phyloP scores from a whole-genome alignment of 2,329 filamentous ascomycete genomes.

The Stenocarpella maydis region DNA sequence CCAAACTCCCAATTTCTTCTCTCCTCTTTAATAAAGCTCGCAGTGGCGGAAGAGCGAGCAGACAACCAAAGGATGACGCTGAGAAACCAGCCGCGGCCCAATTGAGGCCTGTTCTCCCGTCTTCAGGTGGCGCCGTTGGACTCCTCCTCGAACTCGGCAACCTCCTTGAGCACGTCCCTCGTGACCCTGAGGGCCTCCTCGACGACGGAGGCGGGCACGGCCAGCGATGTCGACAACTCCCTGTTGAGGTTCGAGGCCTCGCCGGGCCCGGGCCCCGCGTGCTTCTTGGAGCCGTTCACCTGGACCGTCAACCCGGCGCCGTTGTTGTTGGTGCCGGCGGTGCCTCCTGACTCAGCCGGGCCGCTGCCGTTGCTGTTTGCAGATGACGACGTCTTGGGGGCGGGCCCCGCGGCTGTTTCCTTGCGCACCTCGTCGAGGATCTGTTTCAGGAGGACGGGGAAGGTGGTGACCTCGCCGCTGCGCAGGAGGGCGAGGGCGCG shows the following conservation, averaged over 20 bases:
- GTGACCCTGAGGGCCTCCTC: conserved; percentile 69
- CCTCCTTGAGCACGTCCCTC: conserved; percentile 63
- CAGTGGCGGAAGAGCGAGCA: background rate
- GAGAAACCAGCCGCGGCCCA: background rate
- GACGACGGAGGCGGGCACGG: conserved; percentile 66
- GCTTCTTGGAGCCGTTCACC: conserved; percentile 43
- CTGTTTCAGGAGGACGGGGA: conserved; percentile 66
- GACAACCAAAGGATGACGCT: background rate
- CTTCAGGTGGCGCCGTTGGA: conserved; percentile 34
- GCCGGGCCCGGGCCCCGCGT: conserved; percentile 38
- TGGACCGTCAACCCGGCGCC: conserved; percentile 32
- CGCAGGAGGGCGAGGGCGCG: conserved; percentile 69
- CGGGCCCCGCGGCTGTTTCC: conserved; percentile 50
- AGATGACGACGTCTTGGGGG: conserved; percentile 35
- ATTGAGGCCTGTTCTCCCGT: background rate
- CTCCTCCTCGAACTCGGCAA: conserved; percentile 51
- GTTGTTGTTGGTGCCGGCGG: conserved; percentile 23
- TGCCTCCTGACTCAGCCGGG: background rate
- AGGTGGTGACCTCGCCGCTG: conserved; percentile 65
- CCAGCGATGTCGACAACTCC: conserved; percentile 50
- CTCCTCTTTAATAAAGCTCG: background rate
- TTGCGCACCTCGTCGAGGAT: conserved; percentile 69
- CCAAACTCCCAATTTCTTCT: background rate
- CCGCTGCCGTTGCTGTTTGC: conserved; percentile 39
- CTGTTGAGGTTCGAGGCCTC: conserved; percentile 39